These are phyloP conservation scores for Aspergillus amoenus DNA, from an alignment of 2,329 filamentous ascomycete genomes.

Conservation along the genomic window DNA sequence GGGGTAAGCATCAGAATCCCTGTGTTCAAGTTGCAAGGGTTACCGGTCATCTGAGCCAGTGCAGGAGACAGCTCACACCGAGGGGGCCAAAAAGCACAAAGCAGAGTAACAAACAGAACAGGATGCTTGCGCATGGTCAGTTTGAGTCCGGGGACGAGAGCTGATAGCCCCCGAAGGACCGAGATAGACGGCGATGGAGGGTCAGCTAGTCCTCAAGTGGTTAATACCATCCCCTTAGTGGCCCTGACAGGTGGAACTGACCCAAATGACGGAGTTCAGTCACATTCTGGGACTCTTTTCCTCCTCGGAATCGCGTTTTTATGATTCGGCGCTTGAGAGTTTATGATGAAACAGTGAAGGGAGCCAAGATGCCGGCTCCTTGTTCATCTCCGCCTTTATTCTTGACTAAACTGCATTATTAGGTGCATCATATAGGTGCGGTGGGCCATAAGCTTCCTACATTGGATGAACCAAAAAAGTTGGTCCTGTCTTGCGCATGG, in stretches of 20 bases:
- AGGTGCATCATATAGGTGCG: conserved; percentile 2
- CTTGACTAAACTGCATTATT: conserved; percentile 1
- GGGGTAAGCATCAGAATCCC: not conserved
- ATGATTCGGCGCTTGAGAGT: not conserved
- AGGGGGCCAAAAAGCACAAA: not conserved
- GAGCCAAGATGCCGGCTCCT: conserved; percentile 6
- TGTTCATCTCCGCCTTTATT: conserved; percentile 9
- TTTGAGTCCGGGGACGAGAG: conserved; percentile 6
- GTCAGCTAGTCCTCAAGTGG: conserved; percentile 5
- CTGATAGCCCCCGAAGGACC: conserved; percentile 6
- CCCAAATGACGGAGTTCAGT: conserved; percentile 1
- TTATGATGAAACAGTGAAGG: conserved; percentile 7
- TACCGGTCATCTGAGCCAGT: not conserved
- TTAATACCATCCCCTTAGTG: conserved; percentile 18
- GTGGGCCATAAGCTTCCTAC: not conserved
- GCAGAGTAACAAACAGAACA: not conserved
- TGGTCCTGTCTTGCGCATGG: not conserved
- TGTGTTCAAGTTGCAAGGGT: not conserved
- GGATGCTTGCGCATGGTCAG: not conserved
- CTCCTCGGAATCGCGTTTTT: not conserved
- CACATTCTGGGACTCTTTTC: conserved; percentile 7
- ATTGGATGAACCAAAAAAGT: conserved; percentile 11
- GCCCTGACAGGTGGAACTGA: conserved; percentile 17
- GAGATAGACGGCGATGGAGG: conserved; percentile 6
- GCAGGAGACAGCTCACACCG: not conserved